These are phyloP conservation scores for Penicillium sp. DNA, from an alignment of 2,329 filamentous ascomycete genomes.

Conservation along the genomic window DNA sequence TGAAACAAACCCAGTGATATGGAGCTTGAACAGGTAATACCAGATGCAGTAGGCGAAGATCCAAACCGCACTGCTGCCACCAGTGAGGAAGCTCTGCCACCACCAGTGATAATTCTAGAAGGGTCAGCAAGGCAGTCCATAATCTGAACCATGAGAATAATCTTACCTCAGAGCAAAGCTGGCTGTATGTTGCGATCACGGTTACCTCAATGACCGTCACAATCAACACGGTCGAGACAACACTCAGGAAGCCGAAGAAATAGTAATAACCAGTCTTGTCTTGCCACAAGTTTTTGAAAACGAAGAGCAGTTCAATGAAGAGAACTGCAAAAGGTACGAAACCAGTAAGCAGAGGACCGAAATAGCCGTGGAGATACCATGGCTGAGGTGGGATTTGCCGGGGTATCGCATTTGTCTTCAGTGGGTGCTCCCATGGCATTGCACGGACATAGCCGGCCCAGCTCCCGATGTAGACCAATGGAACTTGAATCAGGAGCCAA, in stretches of 20 bases:
- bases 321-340: conserved; percentile 81
- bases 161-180: conserved; percentile 69
- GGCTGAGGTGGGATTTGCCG: conserved; percentile 70
- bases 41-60: conserved; percentile 78
- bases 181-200: conserved; percentile 75
- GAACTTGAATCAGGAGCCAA: conserved; percentile 82
- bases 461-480: conserved; percentile 75
- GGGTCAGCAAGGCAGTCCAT: not conserved
- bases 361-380: conserved; percentile 67
- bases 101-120: conserved; percentile 77
- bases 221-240: conserved; percentile 68
- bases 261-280: conserved; percentile 92
- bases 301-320: conserved; percentile 81
- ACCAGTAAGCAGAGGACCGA: conserved; percentile 67
- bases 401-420: conserved; percentile 67
- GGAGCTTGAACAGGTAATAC: conserved; percentile 77
- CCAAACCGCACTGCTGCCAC: conserved; percentile 73
- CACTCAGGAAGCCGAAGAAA: conserved; percentile 78
- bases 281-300: conserved; percentile 83
- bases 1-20: conserved; percentile 75
- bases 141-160: not conserved
- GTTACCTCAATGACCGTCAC: conserved; percentile 79
- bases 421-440: conserved; percentile 73
- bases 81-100: conserved; percentile 83
- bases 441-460: conserved; percentile 70